phyloP scores from a whole-genome alignment of 2,329 filamentous ascomycete genomes.

The Botrytis fragariae region DNA sequence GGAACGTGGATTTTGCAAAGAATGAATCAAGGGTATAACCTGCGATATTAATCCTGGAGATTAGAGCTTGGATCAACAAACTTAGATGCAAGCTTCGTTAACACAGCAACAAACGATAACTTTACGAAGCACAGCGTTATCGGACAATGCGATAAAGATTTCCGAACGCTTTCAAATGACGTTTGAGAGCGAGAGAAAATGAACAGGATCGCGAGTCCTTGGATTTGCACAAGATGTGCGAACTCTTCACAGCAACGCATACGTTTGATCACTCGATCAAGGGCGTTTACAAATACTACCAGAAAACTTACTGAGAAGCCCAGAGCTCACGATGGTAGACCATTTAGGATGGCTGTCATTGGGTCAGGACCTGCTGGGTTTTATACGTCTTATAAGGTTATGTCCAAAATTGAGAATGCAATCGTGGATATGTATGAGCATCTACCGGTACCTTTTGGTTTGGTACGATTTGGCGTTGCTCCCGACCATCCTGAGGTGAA shows the following conservation, averaged over 20 bases:
- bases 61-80: slow-evolving; percentile 17
- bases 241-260: slow-evolving; percentile 20
- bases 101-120: slow-evolving; percentile 34
- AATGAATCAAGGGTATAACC: slow-evolving; percentile 28
- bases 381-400: slow-evolving; percentile 84
- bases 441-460: slow-evolving; percentile 85
- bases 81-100: slow-evolving; percentile 32
- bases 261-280: slow-evolving; percentile 1
- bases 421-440: slow-evolving; percentile 95
- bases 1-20: slow-evolving; percentile 26
- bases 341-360: slow-evolving; percentile 80
- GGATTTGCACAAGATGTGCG: slow-evolving; percentile 35
- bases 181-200: slow-evolving; percentile 27
- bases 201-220: slow-evolving; percentile 27
- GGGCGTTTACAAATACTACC: background rate
- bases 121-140: slow-evolving; percentile 20
- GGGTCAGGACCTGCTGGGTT: slow-evolving; percentile 95
- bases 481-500: slow-evolving; percentile 98
- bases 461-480: slow-evolving; percentile 93
- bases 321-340: slow-evolving; percentile 40
- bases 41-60: background rate
- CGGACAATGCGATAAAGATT: slow-evolving; percentile 25
- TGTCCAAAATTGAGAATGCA: slow-evolving; percentile 69
- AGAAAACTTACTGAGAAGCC: slow-evolving; percentile 32
- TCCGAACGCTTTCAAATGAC: slow-evolving; percentile 25